Evolutionary conservation across 352 stramenopile genomes (phyloP), one percentile per base, ranked within the genome.

Genomic region (Pythium guiyangense): DNA sequence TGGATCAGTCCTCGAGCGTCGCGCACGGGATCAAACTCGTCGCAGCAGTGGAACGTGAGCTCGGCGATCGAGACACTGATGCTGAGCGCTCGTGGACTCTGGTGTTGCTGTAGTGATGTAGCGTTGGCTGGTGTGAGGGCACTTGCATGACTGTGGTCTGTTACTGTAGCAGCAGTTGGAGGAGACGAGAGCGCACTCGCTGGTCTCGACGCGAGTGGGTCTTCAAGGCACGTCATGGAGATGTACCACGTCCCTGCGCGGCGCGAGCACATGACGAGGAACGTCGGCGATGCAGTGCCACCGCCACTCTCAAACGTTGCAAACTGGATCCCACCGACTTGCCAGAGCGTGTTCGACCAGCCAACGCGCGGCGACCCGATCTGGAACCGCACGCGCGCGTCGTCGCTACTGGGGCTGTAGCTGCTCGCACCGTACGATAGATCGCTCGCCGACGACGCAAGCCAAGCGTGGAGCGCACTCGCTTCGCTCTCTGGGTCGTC

Each of bases 321-420:
- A 56, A 94, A 94, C 63, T 94, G 85, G 62, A 94, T 90, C 1
- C 85, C 85, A 37, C 71, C 69, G 43, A 90, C 81, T 63, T 92
- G 75, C 85, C 85, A 94, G 42, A 94, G 55, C 22, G 67, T 54
- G 60, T 90, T 91, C 8, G 85, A 92, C 85, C 85, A 94, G 3
- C 82, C 82, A 11, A 77, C 80, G 25, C 57, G 48, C 0, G 74
- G 73, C 5, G 70, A 67, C 27, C 84, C 80, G 26, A 94, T 71
- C 63, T 90, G 80, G 58, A 92, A 92, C 44, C 83, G 73, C 25
- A 71, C 68, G 10, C 52, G 62, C 11, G 76, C 67, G 10, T 57
- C 57, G 9, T 35, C 49, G 29, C 49, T 44, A 14, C 26, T 49
- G 10, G 51, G 39, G 25, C 29, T 49, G 9, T 59, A 42, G 26